Percentiles rank a stretch among this genome's conserved stretches.
These are phyloP conservation scores for Phaeosphaeriaceae sp. DNA, from an alignment of 2,329 filamentous ascomycete species.

Conservation along the genomic window DNA sequence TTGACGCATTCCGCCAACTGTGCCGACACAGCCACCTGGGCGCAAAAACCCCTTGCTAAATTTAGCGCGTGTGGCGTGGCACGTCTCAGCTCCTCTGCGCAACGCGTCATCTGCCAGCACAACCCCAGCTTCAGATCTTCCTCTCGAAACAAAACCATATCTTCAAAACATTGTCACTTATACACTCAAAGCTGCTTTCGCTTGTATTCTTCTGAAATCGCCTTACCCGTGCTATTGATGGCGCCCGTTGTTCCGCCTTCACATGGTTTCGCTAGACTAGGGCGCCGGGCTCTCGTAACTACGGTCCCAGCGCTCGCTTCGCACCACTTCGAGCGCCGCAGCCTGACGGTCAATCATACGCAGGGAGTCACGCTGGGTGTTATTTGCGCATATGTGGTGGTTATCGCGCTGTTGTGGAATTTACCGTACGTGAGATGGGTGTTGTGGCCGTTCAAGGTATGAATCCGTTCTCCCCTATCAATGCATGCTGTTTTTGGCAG, in stretches of 20 bases:
- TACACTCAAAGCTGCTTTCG: neutral
- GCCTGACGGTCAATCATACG: conserved; percentile 69
- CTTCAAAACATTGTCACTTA: neutral
- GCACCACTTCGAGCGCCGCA: conserved; percentile 56
- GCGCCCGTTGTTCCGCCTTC: conserved; percentile 27
- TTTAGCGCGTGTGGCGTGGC: conserved; percentile 33
- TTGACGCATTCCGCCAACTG: neutral
- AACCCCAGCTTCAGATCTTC: neutral
- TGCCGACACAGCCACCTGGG: conserved; percentile 17
- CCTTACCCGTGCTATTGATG: conserved; percentile 21
- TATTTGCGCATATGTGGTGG: conserved; percentile 74
- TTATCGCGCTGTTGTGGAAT: conserved; percentile 81
- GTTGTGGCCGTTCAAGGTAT: conserved; percentile 81
- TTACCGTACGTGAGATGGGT: conserved; percentile 76
- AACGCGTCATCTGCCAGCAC: conserved; percentile 24
- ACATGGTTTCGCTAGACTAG: conserved; percentile 28
- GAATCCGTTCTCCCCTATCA: conserved; percentile 5
- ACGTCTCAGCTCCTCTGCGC: conserved; percentile 12
- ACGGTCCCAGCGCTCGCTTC: conserved; percentile 35
- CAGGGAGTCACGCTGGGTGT: conserved; percentile 75
- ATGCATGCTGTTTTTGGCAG: neutral
- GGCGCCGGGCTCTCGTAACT: conserved; percentile 34
- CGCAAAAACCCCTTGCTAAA: conserved; percentile 17
- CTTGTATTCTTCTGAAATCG: neutral
- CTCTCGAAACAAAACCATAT: neutral